These are phyloP conservation scores for Fusarium illudens DNA, from an alignment of 2,329 filamentous ascomycete species.

Conservation along the genomic window DNA sequence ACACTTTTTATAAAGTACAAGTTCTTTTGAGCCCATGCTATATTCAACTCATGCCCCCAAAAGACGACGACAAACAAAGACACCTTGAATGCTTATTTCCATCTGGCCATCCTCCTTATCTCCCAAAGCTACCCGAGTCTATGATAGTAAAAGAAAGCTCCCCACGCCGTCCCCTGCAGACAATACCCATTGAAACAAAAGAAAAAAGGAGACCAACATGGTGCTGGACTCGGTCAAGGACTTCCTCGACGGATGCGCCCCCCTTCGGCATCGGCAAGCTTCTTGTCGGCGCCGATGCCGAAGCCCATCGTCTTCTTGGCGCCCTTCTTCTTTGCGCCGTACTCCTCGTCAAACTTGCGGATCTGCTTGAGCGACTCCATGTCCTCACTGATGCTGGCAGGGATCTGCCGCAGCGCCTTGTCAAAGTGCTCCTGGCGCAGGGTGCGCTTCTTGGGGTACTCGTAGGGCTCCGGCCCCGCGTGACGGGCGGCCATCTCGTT, in stretches of 20 bases:
- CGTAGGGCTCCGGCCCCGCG: conserved; percentile 55
- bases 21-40: neutral
- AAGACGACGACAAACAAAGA: neutral
- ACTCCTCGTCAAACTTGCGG: conserved; percentile 94
- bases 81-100: neutral
- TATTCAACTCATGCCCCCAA: conserved; percentile 7
- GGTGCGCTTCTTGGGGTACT: conserved; percentile 66
- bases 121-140: conserved; percentile 20
- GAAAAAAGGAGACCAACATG: neutral
- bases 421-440: conserved; percentile 80
- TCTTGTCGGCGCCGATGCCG: conserved; percentile 54
- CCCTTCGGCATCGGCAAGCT: conserved; percentile 51
- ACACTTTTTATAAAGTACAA: conserved; percentile 29
- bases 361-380: conserved; percentile 89
- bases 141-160: conserved; percentile 18
- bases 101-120: conserved; percentile 10
- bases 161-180: conserved; percentile 12
- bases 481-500: conserved; percentile 53
- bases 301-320: conserved; percentile 70
- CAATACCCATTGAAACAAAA: neutral
- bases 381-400: conserved; percentile 91
- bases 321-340: conserved; percentile 79
- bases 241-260: conserved; percentile 52
- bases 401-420: conserved; percentile 85
- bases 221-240: conserved; percentile 11